A percentile compares a stretch with the other conserved stretches of the same genome.
phyloP scores from a whole-genome alignment of 2,329 filamentous ascomycete genomes.

The Hymenoscyphus salicellus region DNA sequence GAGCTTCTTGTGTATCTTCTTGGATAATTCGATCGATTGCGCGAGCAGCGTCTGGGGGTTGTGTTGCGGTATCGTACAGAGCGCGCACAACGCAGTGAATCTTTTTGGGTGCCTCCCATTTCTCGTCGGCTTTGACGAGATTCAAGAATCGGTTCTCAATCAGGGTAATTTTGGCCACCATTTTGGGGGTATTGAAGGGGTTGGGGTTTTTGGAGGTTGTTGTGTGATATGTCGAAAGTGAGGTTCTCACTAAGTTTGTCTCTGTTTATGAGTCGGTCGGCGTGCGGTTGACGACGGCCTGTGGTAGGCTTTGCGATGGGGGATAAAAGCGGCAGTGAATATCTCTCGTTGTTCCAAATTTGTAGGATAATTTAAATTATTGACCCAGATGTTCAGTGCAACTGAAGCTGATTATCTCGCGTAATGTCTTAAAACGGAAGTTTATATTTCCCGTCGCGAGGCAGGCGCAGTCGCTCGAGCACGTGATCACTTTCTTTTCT shows the following conservation, averaged over 20 bases:
- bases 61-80: not conserved
- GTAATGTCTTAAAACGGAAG: too few species aligned
- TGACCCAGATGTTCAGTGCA: too few species aligned
- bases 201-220: not conserved
- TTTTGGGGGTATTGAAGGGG: not conserved
- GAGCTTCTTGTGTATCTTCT: not conserved
- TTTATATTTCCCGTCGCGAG: too few species aligned
- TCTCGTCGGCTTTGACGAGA: not conserved
- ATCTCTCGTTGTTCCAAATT: too few species aligned
- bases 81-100: not conserved
- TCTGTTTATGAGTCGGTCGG: too few species aligned
- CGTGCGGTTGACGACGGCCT: too few species aligned
- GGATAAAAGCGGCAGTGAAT: too few species aligned
- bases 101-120: not conserved
- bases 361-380: too few species aligned
- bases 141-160: not conserved
- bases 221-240: not conserved
- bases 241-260: not conserved
- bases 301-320: too few species aligned
- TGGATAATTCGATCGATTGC: not conserved
- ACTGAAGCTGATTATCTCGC: too few species aligned
- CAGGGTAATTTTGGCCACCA: not conserved
- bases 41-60: not conserved
- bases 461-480: too few species aligned
- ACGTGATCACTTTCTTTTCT: too few species aligned